These are phyloP conservation scores for Yamadazyma aaseri DNA, from an alignment of 1,139 yeast genomes.

Conservation along the genomic window DNA sequence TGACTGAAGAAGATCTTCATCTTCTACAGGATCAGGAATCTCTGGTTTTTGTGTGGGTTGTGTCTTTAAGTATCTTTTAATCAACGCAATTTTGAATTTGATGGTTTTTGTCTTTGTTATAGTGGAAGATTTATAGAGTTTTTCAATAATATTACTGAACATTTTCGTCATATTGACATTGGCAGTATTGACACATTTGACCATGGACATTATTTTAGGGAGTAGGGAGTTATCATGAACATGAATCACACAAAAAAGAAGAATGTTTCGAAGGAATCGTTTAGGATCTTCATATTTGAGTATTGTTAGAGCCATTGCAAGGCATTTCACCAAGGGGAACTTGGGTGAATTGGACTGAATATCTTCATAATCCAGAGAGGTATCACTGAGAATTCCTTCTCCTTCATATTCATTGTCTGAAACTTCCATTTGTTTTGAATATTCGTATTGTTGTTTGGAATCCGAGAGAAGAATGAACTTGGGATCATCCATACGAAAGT, in stretches of 20 bases:
- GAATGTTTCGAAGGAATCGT: conserved; percentile 25
- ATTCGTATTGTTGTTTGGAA: background rate
- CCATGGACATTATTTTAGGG: conserved; percentile 13
- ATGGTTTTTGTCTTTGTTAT: background rate
- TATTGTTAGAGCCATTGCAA: background rate
- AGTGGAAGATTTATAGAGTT: conserved; percentile 13
- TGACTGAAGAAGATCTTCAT: conserved; percentile 9
- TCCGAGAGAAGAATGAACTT: conserved; percentile 4
- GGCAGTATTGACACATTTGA: conserved; percentile 15
- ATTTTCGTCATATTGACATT: conserved; percentile 11
- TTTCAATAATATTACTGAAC: conserved; percentile 15
- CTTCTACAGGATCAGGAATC: conserved; percentile 12
- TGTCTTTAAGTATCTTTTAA: conserved; percentile 7
- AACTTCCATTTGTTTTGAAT: conserved; percentile 25
- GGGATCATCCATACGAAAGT: conserved; percentile 7
- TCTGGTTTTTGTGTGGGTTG: background rate
- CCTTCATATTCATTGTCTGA: conserved; percentile 33
- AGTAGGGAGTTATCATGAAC: conserved; percentile 16
- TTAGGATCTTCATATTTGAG: conserved; percentile 23
- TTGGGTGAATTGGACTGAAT: background rate
- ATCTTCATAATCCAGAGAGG: conserved; percentile 16
- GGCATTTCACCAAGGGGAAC: background rate
- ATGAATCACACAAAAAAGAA: conserved; percentile 24
- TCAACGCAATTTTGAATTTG: background rate
- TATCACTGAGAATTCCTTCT: conserved; percentile 18